These are phyloP conservation scores for Azolla pinnata DNA, from an alignment of 75 land plant genomes.

Conservation along the genomic window DNA sequence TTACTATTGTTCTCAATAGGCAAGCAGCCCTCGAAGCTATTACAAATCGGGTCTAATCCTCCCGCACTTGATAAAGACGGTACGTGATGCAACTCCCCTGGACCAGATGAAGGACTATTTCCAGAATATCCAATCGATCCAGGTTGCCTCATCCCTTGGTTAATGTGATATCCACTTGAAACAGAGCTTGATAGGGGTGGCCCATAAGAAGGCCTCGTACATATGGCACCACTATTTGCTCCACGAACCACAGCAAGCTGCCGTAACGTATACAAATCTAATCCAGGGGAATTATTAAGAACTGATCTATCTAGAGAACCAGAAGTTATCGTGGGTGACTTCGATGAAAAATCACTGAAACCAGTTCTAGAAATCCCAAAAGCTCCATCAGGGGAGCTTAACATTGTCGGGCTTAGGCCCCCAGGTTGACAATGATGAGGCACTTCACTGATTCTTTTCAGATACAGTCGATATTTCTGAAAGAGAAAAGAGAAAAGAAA, in stretches of 20 bases:
- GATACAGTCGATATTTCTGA: constrained; percentile 84
- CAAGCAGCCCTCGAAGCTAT: constrained; percentile 3
- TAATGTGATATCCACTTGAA: constrained; percentile 22
- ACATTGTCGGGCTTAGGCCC: constrained; percentile 32
- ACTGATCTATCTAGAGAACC: constrained; percentile 22
- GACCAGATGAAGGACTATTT: constrained; percentile 17
- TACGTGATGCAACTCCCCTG: constrained; percentile 21
- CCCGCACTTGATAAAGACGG: constrained; percentile 20
- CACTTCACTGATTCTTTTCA: constrained; percentile 76
- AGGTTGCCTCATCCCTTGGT: background rate
- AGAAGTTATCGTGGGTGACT: constrained; percentile 39
- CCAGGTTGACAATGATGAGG: constrained; percentile 45
- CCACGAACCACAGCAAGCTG: no score
- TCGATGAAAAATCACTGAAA: constrained; percentile 51
- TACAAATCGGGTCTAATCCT: constrained; percentile 8
- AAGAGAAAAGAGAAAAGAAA: background rate
- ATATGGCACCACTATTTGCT: no score
- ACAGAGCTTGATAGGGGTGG: constrained; percentile 6
- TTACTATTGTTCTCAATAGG: constrained; percentile 11
- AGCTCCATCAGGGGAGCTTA: constrained; percentile 29
- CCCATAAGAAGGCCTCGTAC: no score
- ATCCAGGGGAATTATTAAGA: constrained; percentile 20
- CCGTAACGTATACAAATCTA: background rate
- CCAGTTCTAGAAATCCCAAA: constrained; percentile 45
- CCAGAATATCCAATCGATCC: constrained; percentile 3